Evolutionary conservation across 2,329 filamentous ascomycete species (phyloP), one percentile per base, ranked within the genome.

Genomic region (Aspergillus sp.): DNA sequence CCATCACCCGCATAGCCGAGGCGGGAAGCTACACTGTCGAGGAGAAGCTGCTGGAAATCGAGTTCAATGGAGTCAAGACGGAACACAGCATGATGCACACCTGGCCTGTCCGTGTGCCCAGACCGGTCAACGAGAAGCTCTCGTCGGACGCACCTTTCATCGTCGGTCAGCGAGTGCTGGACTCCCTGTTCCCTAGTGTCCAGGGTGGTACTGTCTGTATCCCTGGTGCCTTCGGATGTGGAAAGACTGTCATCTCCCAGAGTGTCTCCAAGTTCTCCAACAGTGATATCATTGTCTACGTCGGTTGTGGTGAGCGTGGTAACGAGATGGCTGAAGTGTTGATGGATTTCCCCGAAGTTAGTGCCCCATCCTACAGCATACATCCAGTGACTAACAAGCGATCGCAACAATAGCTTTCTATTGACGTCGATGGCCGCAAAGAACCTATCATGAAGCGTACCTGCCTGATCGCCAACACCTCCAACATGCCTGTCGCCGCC

Each of bases 381-480:
- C 38, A 15, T 13, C 2, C 1, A 7, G 21, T 57, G 11, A 48
- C 66, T 72, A 51, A 71, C 54, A 13, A 3, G n/a, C 21, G 25
- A 11, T 48, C 17, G 32, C 15, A 10, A 27, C 13, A 10, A 27
- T 68, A 85, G 85, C 90, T 99, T 67, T 90, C 91, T 51, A 99
- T 99, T 74, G 90, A 96, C 17, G 88, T 98, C 69, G 90, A 96
- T 47, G 95, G 95, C 71, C 92, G 94, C 75, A 90, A 94, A 80
- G 95, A 99, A 78, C 93, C 94, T 69, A 99, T 99, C 83, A 99
- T 99, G 95, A 99, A 99, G 87, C 94, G 95, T 77, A 99, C 95
- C 15, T 96, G 92, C 21, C 85, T 99, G 63, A 98, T 99, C 75
- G 95, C 95, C 78, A 99, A 99, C 81, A 99, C 95, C 47, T 99